Evolutionary conservation across 2,329 filamentous ascomycete genomes (phyloP), one percentile per base, ranked within the genome.

Genomic region (Falciphora oryzae): DNA sequence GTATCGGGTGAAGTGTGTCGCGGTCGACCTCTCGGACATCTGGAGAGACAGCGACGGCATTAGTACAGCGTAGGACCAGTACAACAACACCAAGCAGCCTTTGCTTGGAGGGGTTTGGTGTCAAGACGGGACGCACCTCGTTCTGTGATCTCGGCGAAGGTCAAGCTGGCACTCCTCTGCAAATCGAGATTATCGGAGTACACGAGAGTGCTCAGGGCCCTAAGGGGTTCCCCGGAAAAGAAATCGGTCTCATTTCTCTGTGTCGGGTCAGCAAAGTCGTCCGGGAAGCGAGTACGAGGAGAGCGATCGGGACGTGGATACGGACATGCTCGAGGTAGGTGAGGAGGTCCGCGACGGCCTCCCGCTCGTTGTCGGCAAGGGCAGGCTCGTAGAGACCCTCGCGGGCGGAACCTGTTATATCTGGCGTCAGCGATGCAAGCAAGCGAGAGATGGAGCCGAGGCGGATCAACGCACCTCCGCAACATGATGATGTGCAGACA

Each of bases 111-210:
- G 32, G 11, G 13, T 35, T 35, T 35, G 32, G 1, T 13, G 11
- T 35, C 1, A 35, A 35, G 35, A 44, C 38, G 14, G 57, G 60
- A 76, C 82, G 72, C 84, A 97, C 95, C 94, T 92, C 94, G 82
- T 79, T 99, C 95, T 56, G 95, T 99, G 70, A 99, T 99, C 77
- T 99, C 95, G 66, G 95, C 95, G 83, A 99, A 99, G 2, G 95
- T 99, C 77, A 99, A 85, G 76, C 94, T 98, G 63, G 95, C 95
- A 79, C 95, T 98, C 69, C 95, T 87, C 80, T 99, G 95, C 63
- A 99, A 84, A 76, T 99, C 95, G 75, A 99, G 93, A 80, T 99
- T 99, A 78, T 98, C 93, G 65, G 95, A 99, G 77, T 97, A 99
- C 65, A 99, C 95, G 31, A 99, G 85, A 16, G 94, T 99, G 78